phyloP scores from a whole-genome alignment of 202 grass and related monocot genomes.

The Dendrocalamus latiflorus region DNA sequence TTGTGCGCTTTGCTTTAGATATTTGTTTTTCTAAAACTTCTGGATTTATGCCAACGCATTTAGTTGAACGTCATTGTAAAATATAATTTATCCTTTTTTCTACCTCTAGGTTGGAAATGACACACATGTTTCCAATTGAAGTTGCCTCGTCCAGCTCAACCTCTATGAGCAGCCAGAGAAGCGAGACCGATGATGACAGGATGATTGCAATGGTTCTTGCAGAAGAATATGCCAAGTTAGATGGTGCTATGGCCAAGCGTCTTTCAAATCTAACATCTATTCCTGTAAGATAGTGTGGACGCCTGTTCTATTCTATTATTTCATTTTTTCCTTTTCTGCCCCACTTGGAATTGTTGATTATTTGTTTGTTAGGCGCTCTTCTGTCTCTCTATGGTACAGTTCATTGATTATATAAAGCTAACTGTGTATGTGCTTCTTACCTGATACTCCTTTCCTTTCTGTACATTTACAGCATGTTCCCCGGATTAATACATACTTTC shows the following conservation, averaged over 20 bases:
- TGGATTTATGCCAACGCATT: neutral
- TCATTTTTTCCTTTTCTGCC: neutral
- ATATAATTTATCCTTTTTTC: neutral
- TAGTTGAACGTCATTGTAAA: neutral
- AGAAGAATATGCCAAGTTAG: conserved; percentile 92
- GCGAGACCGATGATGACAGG: conserved; percentile 67
- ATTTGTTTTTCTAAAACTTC: neutral
- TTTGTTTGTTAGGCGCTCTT: neutral
- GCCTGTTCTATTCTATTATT: neutral
- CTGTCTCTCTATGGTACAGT: neutral
- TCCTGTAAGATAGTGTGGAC: conserved; percentile 60
- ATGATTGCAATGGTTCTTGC: conserved; percentile 97
- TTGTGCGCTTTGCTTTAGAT: neutral
- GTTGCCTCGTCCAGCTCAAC: conserved; percentile 77
- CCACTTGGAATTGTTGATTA: neutral
- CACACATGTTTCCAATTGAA: conserved; percentile 45
- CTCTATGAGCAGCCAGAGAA: conserved; percentile 52
- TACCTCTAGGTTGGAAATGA: conserved; percentile 38
- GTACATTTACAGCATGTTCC: conserved; percentile 69
- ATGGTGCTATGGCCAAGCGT: conserved; percentile 87
- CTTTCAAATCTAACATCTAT: conserved; percentile 79
- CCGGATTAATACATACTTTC: too few species aligned
- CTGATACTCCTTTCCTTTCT: conserved; percentile 23
- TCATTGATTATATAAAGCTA: conserved; percentile 3
- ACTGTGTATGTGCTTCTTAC: neutral